These are phyloP conservation scores for Petunia secreta DNA, from an alignment of 257 asterid genomes.

Conservation along the genomic window DNA sequence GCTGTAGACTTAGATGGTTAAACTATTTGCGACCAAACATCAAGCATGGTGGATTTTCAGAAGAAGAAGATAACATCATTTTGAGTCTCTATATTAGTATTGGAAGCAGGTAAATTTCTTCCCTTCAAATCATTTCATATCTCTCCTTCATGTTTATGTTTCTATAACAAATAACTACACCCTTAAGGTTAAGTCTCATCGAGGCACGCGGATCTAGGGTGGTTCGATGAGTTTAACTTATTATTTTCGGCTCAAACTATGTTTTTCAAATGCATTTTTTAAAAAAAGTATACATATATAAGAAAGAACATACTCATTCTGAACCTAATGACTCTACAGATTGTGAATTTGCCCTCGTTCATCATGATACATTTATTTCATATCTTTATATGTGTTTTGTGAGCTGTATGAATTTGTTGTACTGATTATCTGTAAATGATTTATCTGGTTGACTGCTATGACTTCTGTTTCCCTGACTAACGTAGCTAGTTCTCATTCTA, in stretches of 20 bases:
- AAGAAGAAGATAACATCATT: constrained; percentile 75
- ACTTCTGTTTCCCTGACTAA: too few relatives aligned
- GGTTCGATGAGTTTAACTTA: too few relatives aligned
- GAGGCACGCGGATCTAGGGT: background rate
- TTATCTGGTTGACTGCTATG: too few relatives aligned
- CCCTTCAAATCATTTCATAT: background rate
- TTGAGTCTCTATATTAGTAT: constrained; percentile 75
- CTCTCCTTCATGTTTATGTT: background rate
- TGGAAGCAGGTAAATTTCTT: constrained; percentile 65
- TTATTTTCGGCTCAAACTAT: too few relatives aligned
- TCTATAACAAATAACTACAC: background rate
- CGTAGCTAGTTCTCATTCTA: background rate
- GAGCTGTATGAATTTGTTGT: too few relatives aligned
- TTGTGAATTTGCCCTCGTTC: background rate
- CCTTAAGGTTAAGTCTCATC: background rate
- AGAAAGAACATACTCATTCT: background rate
- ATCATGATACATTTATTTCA: too few relatives aligned
- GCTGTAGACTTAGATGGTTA: constrained; percentile 74
- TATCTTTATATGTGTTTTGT: too few relatives aligned
- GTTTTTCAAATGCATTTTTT: too few relatives aligned
- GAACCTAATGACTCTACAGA: background rate
- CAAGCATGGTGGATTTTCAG: constrained; percentile 75
- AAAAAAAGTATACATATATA: background rate
- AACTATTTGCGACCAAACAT: constrained; percentile 77
- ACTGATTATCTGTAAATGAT: too few relatives aligned